Evolutionary conservation across 1,284 basidiomycete genomes (phyloP).

Genomic region (Filobasidium uniguttulatum): DNA sequence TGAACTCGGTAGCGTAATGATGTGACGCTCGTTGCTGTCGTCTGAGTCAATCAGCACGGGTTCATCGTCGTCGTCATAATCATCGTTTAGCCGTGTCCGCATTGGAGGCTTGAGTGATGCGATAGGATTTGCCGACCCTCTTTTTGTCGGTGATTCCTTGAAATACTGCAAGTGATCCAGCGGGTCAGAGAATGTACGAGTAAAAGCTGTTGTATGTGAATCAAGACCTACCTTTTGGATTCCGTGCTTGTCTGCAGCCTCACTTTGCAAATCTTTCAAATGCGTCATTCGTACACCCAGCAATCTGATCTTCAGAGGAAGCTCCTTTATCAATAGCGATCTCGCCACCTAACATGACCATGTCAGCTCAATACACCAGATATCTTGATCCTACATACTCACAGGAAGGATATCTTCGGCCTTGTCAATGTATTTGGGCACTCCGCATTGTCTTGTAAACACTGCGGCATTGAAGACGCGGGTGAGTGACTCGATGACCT

Average conservation of each 20-base stretch:
- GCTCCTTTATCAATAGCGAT: slow-evolving; percentile 62
- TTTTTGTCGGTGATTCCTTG: slow-evolving; percentile 18
- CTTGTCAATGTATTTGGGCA: slow-evolving; percentile 55
- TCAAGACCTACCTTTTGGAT: slow-evolving; percentile 22
- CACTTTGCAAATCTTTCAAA: slow-evolving; percentile 59
- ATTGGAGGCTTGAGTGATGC: background rate
- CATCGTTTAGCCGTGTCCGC: background rate
- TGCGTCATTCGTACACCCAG: slow-evolving; percentile 73
- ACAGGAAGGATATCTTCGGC: slow-evolving; percentile 68
- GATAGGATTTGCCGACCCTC: background rate
- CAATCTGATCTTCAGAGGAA: slow-evolving; percentile 61
- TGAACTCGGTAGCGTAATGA: background rate
- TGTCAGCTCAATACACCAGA: slow-evolving; percentile 13
- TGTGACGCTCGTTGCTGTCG: background rate
- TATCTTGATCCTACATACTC: slow-evolving; percentile 23
- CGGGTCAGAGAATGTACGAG: background rate
- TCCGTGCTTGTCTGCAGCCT: slow-evolving; percentile 25
- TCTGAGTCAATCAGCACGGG: background rate
- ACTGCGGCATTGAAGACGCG: slow-evolving; percentile 38
- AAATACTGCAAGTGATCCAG: slow-evolving; percentile 19
- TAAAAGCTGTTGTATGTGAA: background rate
- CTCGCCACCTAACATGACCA: slow-evolving; percentile 50
- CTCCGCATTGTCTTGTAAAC: slow-evolving; percentile 66
- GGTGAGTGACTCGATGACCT: too few relatives aligned
- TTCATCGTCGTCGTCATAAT: background rate